Conservation (phyloP, 2,329 filamentous ascomycete genomes). For the Cytospora schulzeri region DNA sequence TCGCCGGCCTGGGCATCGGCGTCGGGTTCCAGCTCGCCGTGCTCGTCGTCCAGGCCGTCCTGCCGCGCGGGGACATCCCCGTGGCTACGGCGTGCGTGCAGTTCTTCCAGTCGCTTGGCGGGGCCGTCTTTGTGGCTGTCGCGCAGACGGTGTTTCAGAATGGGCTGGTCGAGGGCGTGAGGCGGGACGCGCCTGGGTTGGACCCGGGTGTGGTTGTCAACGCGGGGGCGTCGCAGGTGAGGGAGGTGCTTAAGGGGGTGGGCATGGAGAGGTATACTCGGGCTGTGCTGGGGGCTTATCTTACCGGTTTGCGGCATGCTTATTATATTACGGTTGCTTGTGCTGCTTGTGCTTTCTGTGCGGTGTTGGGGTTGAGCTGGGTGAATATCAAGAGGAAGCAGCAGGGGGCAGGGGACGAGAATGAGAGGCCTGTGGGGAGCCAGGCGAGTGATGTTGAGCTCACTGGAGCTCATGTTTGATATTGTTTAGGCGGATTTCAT, state of each 20-base stretch:
- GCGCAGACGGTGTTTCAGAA: constrained; percentile 69
- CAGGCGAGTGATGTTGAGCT: constrained; percentile 17
- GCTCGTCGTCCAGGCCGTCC: constrained; percentile 52
- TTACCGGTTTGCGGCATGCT: constrained; percentile 50
- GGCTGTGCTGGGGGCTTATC: constrained; percentile 51
- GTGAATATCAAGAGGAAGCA: constrained; percentile 53
- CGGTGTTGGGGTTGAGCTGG: constrained; percentile 50
- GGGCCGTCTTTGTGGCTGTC: constrained; percentile 65
- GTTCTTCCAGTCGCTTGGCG: constrained; percentile 66
- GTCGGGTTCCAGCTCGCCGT: constrained; percentile 49
- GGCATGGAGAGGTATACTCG: constrained; percentile 45
- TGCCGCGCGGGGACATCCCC: constrained; percentile 49
- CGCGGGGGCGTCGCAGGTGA: constrained; percentile 44
- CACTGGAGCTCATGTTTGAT: not conserved
- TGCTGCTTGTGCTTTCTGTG: constrained; percentile 48
- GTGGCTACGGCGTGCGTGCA: constrained; percentile 52
- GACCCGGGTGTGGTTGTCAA: constrained; percentile 26
- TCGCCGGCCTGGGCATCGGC: constrained; percentile 53
- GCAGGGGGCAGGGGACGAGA: not conserved
- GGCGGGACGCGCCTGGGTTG: constrained; percentile 20
- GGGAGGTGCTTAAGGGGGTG: constrained; percentile 45
- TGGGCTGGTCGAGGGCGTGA: constrained; percentile 52
- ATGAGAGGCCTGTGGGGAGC: constrained; percentile 4
- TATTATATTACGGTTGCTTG: constrained; percentile 56
- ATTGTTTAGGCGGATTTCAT: not conserved